A percentile compares a stretch with the other conserved stretches of the same genome.
Evolutionary conservation across 2,329 filamentous ascomycete genomes (phyloP).

Genomic region (Hypoxylon sp.): DNA sequence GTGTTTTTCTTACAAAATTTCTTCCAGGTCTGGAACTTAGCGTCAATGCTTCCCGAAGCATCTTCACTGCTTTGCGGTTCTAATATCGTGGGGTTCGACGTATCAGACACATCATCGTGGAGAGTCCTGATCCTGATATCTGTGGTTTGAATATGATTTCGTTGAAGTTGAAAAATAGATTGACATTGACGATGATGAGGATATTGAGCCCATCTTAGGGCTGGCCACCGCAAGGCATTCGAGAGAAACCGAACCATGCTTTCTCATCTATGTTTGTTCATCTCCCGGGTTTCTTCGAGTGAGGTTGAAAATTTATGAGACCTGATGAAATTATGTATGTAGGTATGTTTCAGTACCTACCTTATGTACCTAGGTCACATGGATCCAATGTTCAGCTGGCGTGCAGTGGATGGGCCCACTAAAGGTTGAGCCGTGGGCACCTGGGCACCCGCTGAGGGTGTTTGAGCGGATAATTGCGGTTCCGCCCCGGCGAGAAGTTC

Average conservation of each 20-base stretch:
- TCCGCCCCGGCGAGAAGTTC: constrained; percentile 49
- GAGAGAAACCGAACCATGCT: constrained; percentile 36
- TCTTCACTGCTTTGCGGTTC: background rate
- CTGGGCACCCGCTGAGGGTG: too few relatives aligned
- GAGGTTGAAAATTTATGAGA: constrained; percentile 11
- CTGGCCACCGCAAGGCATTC: constrained; percentile 17
- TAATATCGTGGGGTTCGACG: background rate
- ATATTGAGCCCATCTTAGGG: constrained; percentile 33
- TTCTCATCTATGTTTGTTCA: constrained; percentile 8
- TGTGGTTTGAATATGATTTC: background rate
- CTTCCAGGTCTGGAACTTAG: constrained; percentile 35
- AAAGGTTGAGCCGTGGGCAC: too few relatives aligned
- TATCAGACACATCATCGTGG: constrained; percentile 25
- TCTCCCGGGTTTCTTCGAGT: background rate
- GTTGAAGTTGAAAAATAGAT: constrained; percentile 21
- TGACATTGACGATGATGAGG: constrained; percentile 19
- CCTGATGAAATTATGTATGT: background rate
- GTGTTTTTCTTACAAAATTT: constrained; percentile 39
- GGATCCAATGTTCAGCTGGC: too few relatives aligned
- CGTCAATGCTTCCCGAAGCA: background rate
- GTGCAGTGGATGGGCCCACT: background rate
- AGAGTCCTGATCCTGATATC: constrained; percentile 16
- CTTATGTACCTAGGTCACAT: too few relatives aligned
- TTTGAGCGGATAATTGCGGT: constrained; percentile 53
- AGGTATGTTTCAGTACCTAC: background rate